These are phyloP conservation scores for Plantago major DNA, from an alignment of 257 asterid genomes.

Conservation along the genomic window DNA sequence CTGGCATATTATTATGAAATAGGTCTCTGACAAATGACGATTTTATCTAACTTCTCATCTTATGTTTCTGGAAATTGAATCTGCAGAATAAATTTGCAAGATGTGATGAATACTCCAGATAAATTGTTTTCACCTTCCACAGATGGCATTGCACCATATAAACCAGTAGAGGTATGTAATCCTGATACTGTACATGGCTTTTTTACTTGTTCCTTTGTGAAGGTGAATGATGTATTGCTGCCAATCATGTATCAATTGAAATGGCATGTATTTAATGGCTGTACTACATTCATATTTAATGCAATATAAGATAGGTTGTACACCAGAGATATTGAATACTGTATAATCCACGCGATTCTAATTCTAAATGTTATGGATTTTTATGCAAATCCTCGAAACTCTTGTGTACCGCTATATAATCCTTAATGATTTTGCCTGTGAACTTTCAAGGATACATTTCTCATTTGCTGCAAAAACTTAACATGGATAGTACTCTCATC, in stretches of 20 bases:
- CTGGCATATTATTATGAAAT: not conserved
- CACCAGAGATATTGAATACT: too few species aligned
- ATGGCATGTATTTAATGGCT: not conserved
- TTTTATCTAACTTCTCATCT: not conserved
- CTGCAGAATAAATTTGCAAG: constrained; percentile 58
- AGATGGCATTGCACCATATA: constrained; percentile 38
- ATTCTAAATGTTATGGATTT: too few species aligned
- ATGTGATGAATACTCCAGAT: constrained; percentile 31
- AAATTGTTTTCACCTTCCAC: constrained; percentile 30
- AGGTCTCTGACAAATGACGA: not conserved
- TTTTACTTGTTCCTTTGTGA: not conserved
- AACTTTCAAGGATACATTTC: too few species aligned
- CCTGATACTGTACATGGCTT: not conserved
- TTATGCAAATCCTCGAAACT: too few species aligned
- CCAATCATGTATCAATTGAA: too few species aligned
- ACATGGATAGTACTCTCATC: too few species aligned
- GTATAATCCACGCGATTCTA: too few species aligned
- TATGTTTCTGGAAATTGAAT: constrained; percentile 8
- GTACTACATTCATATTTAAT: not conserved
- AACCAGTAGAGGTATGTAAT: constrained; percentile 47
- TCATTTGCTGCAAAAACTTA: too few species aligned
- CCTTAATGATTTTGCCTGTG: too few species aligned
- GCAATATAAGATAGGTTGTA: too few species aligned
- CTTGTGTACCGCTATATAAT: too few species aligned
- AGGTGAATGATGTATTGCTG: too few species aligned